A percentile compares a stretch with the other conserved stretches of the same genome.
Evolutionary conservation across 2,329 filamentous ascomycete species (phyloP).

Genomic region (Colletotrichum sp.): DNA sequence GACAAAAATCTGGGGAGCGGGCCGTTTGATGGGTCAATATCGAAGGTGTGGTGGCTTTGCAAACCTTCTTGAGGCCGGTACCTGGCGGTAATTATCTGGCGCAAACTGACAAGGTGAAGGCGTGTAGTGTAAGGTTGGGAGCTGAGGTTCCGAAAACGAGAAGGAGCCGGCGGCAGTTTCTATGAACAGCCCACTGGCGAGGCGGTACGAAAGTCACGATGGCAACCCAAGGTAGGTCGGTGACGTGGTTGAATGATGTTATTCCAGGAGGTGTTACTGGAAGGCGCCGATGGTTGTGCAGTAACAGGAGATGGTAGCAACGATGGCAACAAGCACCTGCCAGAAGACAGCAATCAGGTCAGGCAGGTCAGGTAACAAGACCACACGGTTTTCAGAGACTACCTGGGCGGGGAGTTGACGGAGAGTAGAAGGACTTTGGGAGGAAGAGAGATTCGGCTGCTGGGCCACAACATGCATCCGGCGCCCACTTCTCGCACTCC

Average conservation of each 20-base stretch:
- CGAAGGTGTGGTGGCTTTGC: neutral
- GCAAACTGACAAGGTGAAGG: neutral
- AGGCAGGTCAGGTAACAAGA: too few relatives aligned
- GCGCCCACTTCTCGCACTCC: neutral
- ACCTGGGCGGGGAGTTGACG: neutral
- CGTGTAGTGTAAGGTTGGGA: neutral
- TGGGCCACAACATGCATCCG: neutral
- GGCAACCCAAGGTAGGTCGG: neutral
- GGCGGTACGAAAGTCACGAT: neutral
- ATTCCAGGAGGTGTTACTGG: neutral
- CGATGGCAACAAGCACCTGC: neutral
- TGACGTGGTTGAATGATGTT: neutral
- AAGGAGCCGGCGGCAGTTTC: neutral
- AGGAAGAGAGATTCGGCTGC: neutral
- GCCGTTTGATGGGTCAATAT: neutral
- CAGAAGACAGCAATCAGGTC: neutral
- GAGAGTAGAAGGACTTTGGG: neutral
- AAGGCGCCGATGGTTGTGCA: neutral
- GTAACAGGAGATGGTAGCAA: neutral
- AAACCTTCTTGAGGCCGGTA: neutral
- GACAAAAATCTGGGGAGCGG: neutral
- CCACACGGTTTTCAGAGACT: too few relatives aligned
- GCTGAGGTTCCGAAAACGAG: neutral
- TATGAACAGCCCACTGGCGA: neutral
- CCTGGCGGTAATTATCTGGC: neutral